Conservation (phyloP, 176 grass and related monocot genomes). For the Raddia guianensis region DNA sequence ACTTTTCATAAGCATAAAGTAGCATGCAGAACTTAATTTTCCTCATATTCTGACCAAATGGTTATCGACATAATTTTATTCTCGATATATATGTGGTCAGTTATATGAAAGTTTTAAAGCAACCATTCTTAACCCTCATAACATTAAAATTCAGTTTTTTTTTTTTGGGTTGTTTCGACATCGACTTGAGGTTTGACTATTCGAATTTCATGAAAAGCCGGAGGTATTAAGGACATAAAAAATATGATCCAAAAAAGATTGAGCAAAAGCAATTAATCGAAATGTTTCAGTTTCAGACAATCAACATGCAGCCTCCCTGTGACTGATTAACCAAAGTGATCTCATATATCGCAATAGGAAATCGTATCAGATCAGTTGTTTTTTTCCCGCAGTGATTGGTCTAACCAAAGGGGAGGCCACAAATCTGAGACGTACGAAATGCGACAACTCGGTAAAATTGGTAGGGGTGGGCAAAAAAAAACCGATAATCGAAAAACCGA, state of each 20-base stretch:
- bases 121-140: not conserved
- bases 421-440: slow-evolving; percentile 30
- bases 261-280: not conserved
- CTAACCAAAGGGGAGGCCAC: slow-evolving; percentile 24
- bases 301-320: slow-evolving; percentile 17
- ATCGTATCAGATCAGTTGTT: slow-evolving; percentile 10
- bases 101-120: not conserved
- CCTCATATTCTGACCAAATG: not conserved
- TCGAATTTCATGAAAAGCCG: slow-evolving; percentile 26
- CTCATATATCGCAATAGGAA: slow-evolving; percentile 26
- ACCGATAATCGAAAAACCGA: no score
- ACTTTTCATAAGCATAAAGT: not conserved
- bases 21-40: not conserved
- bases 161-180: not conserved
- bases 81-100: not conserved
- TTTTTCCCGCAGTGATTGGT: slow-evolving; percentile 34
- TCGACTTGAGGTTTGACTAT: not conserved
- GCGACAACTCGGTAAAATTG: slow-evolving; percentile 32
- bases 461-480: no score
- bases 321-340: not conserved
- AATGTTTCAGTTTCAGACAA: not conserved
- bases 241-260: slow-evolving; percentile 5
- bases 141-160: not conserved
- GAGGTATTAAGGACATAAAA: not conserved
- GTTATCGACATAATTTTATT: not conserved